Conservation (phyloP, 768 basidiomycete species). For the Leccinum longicurvipes region DNA sequence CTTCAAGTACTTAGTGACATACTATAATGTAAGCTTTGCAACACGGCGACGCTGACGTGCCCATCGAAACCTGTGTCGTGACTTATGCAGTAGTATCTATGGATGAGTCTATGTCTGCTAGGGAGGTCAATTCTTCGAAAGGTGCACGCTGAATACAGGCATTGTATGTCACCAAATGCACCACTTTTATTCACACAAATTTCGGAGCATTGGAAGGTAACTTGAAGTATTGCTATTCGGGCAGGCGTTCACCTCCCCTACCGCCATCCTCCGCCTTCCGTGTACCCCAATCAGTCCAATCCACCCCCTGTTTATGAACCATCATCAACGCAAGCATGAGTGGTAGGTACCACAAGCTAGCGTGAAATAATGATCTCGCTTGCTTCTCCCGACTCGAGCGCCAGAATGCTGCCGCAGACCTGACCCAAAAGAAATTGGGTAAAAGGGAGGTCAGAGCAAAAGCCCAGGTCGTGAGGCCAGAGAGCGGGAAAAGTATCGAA, state of each 20-base stretch:
- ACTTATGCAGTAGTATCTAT: not conserved
- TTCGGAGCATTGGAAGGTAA: too few relatives aligned
- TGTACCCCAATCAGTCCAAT: slow-evolving; percentile 60
- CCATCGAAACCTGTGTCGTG: not conserved
- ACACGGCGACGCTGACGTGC: not conserved
- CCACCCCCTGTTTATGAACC: slow-evolving; percentile 85
- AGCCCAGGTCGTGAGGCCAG: slow-evolving; percentile 89
- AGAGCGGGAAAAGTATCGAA: slow-evolving; percentile 76
- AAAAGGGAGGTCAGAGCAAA: slow-evolving; percentile 76
- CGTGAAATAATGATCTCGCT: slow-evolving; percentile 74
- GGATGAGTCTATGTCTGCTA: too few relatives aligned
- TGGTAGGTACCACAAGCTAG: slow-evolving; percentile 88
- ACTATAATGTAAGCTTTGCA: not conserved
- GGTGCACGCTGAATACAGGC: too few relatives aligned
- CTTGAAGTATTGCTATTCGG: not conserved
- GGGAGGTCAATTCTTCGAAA: too few relatives aligned
- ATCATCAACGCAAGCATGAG: slow-evolving; percentile 90
- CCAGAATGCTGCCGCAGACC: slow-evolving; percentile 77
- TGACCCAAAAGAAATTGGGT: slow-evolving; percentile 69
- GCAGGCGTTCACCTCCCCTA: not conserved
- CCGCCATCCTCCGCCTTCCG: not conserved
- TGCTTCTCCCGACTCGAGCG: slow-evolving; percentile 66
- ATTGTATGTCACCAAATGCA: too few relatives aligned
- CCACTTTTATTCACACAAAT: not conserved
- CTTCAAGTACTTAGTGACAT: not conserved